Conservation (phyloP, 1,284 basidiomycete genomes). For the Cryptococcus depauperatus region DNA sequence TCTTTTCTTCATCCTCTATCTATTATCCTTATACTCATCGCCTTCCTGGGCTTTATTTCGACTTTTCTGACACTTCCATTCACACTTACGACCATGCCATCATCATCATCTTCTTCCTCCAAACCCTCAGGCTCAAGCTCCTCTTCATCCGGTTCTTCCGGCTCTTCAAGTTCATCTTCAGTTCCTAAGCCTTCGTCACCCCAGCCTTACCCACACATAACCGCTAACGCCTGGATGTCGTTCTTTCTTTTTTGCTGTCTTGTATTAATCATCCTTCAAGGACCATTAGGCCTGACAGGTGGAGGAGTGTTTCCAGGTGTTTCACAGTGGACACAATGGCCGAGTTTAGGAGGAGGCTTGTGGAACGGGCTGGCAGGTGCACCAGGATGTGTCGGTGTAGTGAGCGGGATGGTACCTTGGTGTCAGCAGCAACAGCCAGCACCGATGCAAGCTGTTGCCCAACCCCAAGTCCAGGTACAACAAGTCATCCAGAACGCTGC, state of each 20-base stretch:
- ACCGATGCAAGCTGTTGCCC: not conserved
- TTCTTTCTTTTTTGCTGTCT: conserved; percentile 37
- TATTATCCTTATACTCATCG: conserved; percentile 12
- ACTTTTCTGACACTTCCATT: conserved; percentile 14
- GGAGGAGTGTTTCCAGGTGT: not conserved
- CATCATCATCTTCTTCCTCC: conserved; percentile 12
- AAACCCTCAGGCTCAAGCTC: conserved; percentile 1
- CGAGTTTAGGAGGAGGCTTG: not conserved
- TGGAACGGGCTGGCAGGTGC: conserved; percentile 10
- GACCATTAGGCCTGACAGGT: conserved; percentile 28
- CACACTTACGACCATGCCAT: conserved; percentile 3
- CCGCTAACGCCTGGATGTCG: conserved; percentile 34
- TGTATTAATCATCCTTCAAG: conserved; percentile 35
- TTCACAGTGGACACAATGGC: conserved; percentile 3
- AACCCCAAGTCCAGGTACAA: conserved; percentile 11
- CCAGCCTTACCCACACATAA: conserved; percentile 22
- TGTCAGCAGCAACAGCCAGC: conserved; percentile 13
- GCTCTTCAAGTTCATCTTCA: conserved; percentile 5
- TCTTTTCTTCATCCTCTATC: conserved; percentile 14
- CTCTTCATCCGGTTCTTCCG: conserved; percentile 2
- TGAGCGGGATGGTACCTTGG: conserved; percentile 27
- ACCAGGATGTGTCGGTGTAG: conserved; percentile 27
- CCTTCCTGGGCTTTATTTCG: conserved; percentile 16
- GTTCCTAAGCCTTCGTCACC: conserved; percentile 11
- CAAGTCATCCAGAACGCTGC: conserved; percentile 7